phyloP scores from a whole-genome alignment of 192 early-diverging fungal genomes.

The Backusella tuberculispora region DNA sequence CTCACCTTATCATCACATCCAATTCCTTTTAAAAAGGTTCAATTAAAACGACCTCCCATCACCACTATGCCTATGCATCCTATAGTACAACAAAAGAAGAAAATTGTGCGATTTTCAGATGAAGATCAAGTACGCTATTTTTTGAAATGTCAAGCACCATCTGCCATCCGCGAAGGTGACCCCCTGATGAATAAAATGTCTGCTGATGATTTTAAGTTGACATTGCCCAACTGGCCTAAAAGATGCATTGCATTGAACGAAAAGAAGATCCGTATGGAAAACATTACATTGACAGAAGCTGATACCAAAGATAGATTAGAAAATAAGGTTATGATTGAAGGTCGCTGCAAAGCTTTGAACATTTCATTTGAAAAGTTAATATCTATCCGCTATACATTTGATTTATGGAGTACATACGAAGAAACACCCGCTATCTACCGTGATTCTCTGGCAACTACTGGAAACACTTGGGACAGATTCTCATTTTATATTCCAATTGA shows the following conservation, averaged over 20 bases:
- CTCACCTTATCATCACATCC: constrained; percentile 12
- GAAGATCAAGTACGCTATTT: constrained; percentile 74
- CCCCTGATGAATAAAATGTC: constrained; percentile 38
- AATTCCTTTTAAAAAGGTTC: constrained; percentile 14
- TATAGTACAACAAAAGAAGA: constrained; percentile 29
- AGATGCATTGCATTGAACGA: constrained; percentile 59
- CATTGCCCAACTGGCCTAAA: constrained; percentile 38
- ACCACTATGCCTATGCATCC: constrained; percentile 1
- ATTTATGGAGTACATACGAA: constrained; percentile 77
- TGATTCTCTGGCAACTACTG: constrained; percentile 58
- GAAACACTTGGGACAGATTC: constrained; percentile 68
- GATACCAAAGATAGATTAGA: constrained; percentile 27
- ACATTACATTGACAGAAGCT: constrained; percentile 25
- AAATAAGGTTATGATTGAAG: constrained; percentile 60
- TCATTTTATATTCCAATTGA: constrained; percentile 67
- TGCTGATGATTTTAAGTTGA: constrained; percentile 35
- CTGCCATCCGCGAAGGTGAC: constrained; percentile 44
- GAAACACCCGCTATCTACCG: constrained; percentile 69
- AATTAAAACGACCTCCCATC: constrained; percentile 18
- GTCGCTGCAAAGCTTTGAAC: constrained; percentile 81
- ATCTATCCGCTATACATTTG: constrained; percentile 75
- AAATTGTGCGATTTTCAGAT: constrained; percentile 71
- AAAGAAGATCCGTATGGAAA: constrained; percentile 25
- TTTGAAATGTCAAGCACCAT: constrained; percentile 69
- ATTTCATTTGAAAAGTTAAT: constrained; percentile 86